Percentiles rank a stretch among this genome's conserved stretches.
phyloP scores from a whole-genome alignment of 352 stramenopile species.

The Plasmopara muralis region DNA sequence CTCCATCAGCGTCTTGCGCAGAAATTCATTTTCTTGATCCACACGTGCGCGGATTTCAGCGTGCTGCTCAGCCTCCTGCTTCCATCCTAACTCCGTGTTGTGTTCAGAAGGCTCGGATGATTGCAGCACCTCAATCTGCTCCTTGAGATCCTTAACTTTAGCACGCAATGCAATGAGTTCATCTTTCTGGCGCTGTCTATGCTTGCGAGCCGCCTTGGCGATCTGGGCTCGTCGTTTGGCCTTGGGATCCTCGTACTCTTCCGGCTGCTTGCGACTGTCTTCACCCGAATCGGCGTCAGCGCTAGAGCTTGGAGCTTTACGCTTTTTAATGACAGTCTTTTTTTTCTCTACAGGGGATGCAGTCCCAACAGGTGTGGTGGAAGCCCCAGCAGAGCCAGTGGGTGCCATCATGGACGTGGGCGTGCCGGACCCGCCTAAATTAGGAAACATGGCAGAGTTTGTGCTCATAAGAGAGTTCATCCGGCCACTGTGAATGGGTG shows the following conservation, averaged over 20 bases:
- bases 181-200: constrained; percentile 84
- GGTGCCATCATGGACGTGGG: constrained; percentile 14
- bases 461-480: constrained; percentile 66
- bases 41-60: constrained; percentile 82
- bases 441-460: constrained; percentile 62
- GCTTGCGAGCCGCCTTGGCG: constrained; percentile 81
- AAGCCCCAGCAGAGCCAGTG: neutral
- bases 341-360: constrained; percentile 34
- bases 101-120: constrained; percentile 84
- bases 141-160: constrained; percentile 87
- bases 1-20: constrained; percentile 85
- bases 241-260: constrained; percentile 83
- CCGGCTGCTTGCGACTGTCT: constrained; percentile 50
- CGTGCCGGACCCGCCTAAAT: constrained; percentile 30
- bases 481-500: constrained; percentile 50
- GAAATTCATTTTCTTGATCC: constrained; percentile 86
- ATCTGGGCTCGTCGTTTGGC: constrained; percentile 84
- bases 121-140: constrained; percentile 86
- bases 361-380: constrained; percentile 10
- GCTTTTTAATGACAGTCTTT: constrained; percentile 63
- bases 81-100: constrained; percentile 86
- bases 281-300: constrained; percentile 42
- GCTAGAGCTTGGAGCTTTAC: constrained; percentile 48
- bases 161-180: constrained; percentile 76
- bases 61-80: constrained; percentile 85